Evolutionary conservation across 768 basidiomycete genomes (phyloP), one percentile per base, ranked within the genome.

Genomic region (Collybiopsis confluens): DNA sequence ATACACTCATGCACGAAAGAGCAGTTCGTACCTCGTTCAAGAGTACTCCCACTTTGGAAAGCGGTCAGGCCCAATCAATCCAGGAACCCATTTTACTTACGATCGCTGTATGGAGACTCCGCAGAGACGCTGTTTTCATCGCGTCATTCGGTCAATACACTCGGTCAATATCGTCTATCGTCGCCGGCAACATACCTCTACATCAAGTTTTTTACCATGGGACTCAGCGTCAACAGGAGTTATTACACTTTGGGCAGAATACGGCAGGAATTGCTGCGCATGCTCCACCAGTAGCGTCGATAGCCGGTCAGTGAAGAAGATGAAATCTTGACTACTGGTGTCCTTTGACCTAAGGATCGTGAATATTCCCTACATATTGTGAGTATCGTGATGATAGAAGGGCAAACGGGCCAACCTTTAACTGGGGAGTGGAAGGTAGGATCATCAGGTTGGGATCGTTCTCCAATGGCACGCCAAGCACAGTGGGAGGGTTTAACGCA

Each of bases 31-130:
- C 96, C 97, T 43, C 86, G 84, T 68, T 95, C 92, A 20, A 99
- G 78, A 2, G 91, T 88, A 13, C 93, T 92, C 9, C 97, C 95
- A 21, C 90, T 92, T 26, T 58, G 2, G 18, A 4, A 36, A 57
- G 24, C 62, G 50, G 52, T 37, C 55, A 28, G 53, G 28, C 37
- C 44, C 30, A 36, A 33, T 27, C 21, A 9, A 36, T 49, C 27
- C 40, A 6, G 16, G 18, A 42, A 16, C 23, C 9, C 3, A 13
- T 10, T n/a, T n/a, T n/a, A 79, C 89, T 56, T 62, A 92, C 83
- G 94, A 94, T 57, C 94, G 83, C 43, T 92, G 72, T 61, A 99
- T 91, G 1, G 88, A 85, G 8, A 98, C 87, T 4, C 95, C 96
- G 59, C 95, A 95, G 3, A 96, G 70, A 53, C 80, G 69, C 88